A percentile compares a stretch with the other conserved stretches of the same genome.
Evolutionary conservation across 371 early-diverging fungal species (phyloP).

Genomic region (Batkoa obscura): DNA sequence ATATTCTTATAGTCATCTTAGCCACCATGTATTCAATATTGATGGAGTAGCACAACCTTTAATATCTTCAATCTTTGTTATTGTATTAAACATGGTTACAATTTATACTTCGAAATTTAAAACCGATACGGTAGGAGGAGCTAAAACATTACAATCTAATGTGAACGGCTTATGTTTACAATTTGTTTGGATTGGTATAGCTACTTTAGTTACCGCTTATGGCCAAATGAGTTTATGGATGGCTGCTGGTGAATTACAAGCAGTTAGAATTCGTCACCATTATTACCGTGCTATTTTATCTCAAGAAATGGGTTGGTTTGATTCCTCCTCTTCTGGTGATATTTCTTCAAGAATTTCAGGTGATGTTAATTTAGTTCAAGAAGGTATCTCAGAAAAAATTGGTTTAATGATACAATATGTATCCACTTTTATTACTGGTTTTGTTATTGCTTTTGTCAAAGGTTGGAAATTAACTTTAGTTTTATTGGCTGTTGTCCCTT

Average conservation of each 20-base stretch:
- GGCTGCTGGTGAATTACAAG: conserved; percentile 32
- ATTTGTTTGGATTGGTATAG: conserved; percentile 39
- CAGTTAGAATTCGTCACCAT: conserved; percentile 30
- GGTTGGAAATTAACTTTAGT: conserved; percentile 67
- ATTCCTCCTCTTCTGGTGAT: conserved; percentile 40
- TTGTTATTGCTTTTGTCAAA: conserved; percentile 46
- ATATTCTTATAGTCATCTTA: too few species aligned
- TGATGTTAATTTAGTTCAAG: conserved; percentile 44
- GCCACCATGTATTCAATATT: too few species aligned
- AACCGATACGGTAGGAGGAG: too few species aligned
- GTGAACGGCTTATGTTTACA: conserved; percentile 12
- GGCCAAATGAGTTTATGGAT: conserved; percentile 20
- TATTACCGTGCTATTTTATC: conserved; percentile 40
- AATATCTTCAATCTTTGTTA: too few species aligned
- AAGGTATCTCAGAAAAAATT: conserved; percentile 65
- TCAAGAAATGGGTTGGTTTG: conserved; percentile 86
- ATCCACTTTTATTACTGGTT: conserved; percentile 59
- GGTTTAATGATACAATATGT: conserved; percentile 42
- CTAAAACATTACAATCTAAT: not conserved
- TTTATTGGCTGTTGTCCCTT: conserved; percentile 36
- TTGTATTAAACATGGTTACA: too few species aligned
- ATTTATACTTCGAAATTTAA: too few species aligned
- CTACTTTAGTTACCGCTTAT: conserved; percentile 23
- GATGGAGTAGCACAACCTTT: too few species aligned
- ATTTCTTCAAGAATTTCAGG: conserved; percentile 35